Evolutionary conservation across 2,329 filamentous ascomycete species (phyloP).

Genomic region (Thelonectria discophora): DNA sequence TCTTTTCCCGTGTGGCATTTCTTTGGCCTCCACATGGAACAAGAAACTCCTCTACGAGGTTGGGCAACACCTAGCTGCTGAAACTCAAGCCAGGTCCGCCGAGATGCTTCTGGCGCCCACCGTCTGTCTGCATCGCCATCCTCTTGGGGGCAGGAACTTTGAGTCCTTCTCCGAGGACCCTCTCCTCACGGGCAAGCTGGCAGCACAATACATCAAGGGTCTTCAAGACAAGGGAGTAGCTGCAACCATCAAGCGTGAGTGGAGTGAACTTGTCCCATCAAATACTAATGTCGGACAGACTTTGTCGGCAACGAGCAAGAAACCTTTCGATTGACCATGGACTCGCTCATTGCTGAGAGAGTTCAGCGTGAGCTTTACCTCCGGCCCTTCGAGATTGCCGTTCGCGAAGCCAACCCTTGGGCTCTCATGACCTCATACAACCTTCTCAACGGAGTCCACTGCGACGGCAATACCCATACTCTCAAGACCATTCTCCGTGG

Average conservation of each 20-base stretch:
- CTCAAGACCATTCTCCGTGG: constrained; percentile 66
- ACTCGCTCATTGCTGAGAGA: constrained; percentile 71
- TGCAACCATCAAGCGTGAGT: constrained; percentile 79
- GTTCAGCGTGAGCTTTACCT: constrained; percentile 75
- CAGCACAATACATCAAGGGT: constrained; percentile 75
- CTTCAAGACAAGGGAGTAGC: constrained; percentile 78
- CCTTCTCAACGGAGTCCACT: constrained; percentile 69
- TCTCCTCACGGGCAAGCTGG: constrained; percentile 76
- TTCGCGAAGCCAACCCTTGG: constrained; percentile 74
- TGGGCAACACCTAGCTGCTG: constrained; percentile 75
- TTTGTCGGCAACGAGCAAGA: constrained; percentile 80
- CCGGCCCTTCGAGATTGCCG: constrained; percentile 77
- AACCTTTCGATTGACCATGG: constrained; percentile 62
- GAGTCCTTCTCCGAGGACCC: constrained; percentile 90
- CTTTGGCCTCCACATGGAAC: constrained; percentile 83
- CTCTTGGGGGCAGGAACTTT: constrained; percentile 85
- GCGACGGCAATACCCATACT: constrained; percentile 61
- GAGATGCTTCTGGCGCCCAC: constrained; percentile 80
- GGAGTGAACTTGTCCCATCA: not conserved
- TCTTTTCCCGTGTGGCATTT: constrained; percentile 81
- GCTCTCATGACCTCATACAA: constrained; percentile 77
- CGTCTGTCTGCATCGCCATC: constrained; percentile 83
- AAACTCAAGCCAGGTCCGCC: constrained; percentile 77
- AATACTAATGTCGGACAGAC: constrained; percentile 48
- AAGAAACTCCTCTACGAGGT: constrained; percentile 73